phyloP scores from a whole-genome alignment of 78 protist species.

The Dictyostelium firmibasis region DNA sequence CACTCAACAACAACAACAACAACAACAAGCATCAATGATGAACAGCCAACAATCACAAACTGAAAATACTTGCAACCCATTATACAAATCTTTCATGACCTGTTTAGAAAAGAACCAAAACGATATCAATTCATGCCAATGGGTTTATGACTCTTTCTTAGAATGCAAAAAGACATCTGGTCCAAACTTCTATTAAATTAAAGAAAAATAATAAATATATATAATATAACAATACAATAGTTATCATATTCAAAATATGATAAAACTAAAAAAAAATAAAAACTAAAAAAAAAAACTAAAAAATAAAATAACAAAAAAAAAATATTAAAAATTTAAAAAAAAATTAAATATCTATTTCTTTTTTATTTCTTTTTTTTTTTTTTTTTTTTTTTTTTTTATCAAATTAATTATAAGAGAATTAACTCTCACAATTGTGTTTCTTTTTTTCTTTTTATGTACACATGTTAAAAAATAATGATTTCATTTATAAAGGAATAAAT shows the following conservation, averaged over 20 bases:
- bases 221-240: background rate
- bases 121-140: slow-evolving; percentile 57
- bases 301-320: background rate
- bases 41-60: background rate
- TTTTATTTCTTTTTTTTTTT: too few species aligned
- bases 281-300: background rate
- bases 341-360: too few species aligned
- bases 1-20: slow-evolving; percentile 27
- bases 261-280: background rate
- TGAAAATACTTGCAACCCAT: slow-evolving; percentile 17
- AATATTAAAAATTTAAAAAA: background rate
- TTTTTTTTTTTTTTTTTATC: background rate
- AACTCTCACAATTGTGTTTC: background rate
- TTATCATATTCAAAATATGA: background rate
- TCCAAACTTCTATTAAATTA: background rate
- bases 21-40: slow-evolving; percentile 4
- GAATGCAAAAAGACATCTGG: slow-evolving; percentile 12
- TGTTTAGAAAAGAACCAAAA: slow-evolving; percentile 74
- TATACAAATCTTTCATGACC: slow-evolving; percentile 68
- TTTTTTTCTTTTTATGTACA: background rate
- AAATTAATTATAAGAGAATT: background rate
- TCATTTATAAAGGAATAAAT: background rate
- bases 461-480: background rate
- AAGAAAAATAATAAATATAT: background rate
- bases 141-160: slow-evolving; percentile 68